Evolutionary conservation across 495 filamentous ascomycete genomes (phyloP).

Genomic region (Trichoderma reesei): DNA sequence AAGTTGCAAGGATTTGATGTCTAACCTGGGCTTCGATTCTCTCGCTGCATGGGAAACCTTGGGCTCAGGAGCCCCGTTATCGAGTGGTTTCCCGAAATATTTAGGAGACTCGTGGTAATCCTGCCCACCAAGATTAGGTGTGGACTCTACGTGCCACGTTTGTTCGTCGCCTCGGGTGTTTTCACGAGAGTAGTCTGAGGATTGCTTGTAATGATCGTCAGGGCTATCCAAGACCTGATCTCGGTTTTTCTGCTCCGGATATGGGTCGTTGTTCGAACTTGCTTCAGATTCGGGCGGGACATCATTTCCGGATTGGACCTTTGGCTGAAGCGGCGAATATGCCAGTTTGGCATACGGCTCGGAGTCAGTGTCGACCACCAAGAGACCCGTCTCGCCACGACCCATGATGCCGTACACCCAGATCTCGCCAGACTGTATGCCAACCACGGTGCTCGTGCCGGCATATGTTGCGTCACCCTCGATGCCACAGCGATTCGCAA

Average conservation of each 20-base stretch:
- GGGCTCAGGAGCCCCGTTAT: background rate
- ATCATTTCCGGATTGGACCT: background rate
- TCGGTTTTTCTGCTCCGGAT: background rate
- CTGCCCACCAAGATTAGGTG: background rate
- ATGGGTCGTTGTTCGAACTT: background rate
- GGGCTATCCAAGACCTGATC: background rate
- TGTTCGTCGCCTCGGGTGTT: background rate
- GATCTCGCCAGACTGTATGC: slow-evolving; percentile 57
- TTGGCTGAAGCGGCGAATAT: slow-evolving; percentile 9
- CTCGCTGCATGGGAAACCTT: background rate
- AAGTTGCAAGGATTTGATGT: background rate
- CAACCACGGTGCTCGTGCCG: slow-evolving; percentile 75
- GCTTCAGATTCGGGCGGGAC: background rate
- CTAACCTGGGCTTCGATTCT: background rate
- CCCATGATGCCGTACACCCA: slow-evolving; percentile 57
- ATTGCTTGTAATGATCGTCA: background rate
- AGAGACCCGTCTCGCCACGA: slow-evolving; percentile 50
- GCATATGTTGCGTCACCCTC: slow-evolving; percentile 66
- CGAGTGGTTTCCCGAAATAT: background rate
- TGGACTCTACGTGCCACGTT: background rate
- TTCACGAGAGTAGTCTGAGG: background rate
- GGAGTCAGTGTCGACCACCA: slow-evolving; percentile 50
- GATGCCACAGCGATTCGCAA: slow-evolving; percentile 70
- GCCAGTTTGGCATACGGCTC: slow-evolving; percentile 21
- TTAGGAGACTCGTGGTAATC: background rate